A percentile compares a stretch with the other conserved stretches of the same genome.
These are phyloP conservation scores for Fusarium sp. DNA, from an alignment of 2,329 filamentous ascomycete species.

Conservation along the genomic window DNA sequence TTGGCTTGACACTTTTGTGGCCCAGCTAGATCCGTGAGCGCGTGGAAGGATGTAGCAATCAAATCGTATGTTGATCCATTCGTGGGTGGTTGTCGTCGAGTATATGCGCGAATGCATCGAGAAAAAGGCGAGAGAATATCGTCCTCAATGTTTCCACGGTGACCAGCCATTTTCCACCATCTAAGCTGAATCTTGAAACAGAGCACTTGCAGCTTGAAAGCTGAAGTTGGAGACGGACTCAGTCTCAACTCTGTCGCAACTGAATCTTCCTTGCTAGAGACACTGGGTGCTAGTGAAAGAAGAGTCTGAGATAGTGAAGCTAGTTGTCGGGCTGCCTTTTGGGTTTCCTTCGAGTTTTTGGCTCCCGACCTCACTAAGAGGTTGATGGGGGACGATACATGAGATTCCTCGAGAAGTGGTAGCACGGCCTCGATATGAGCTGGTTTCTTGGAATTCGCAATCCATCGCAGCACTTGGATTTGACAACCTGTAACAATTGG, in stretches of 20 bases:
- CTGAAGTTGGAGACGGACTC: constrained; percentile 63
- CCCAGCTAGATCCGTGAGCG: constrained; percentile 46
- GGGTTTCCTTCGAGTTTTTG: constrained; percentile 53
- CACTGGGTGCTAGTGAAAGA: constrained; percentile 71
- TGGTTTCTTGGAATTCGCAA: constrained; percentile 67
- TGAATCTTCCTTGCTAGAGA: constrained; percentile 69
- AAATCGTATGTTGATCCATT: constrained; percentile 50
- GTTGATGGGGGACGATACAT: constrained; percentile 64
- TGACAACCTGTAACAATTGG: constrained; percentile 70
- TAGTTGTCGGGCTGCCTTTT: constrained; percentile 70
- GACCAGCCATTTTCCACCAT: constrained; percentile 71
- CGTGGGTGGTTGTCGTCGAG: constrained; percentile 57
- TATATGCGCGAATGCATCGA: constrained; percentile 68
- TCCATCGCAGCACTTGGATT: constrained; percentile 68
- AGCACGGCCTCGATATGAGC: constrained; percentile 65
- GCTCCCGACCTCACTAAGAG: constrained; percentile 61
- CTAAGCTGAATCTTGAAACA: constrained; percentile 68
- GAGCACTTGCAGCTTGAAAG: constrained; percentile 69
- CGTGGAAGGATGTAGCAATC: constrained; percentile 44
- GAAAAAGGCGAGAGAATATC: constrained; percentile 72
- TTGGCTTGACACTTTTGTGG: constrained; percentile 46
- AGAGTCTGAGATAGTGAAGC: constrained; percentile 72
- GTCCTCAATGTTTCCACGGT: constrained; percentile 66
- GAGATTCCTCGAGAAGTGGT: constrained; percentile 61
- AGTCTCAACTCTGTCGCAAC: constrained; percentile 61